Evolutionary conservation across 2,329 filamentous ascomycete genomes (phyloP).

Genomic region (Penicillium thymicola): DNA sequence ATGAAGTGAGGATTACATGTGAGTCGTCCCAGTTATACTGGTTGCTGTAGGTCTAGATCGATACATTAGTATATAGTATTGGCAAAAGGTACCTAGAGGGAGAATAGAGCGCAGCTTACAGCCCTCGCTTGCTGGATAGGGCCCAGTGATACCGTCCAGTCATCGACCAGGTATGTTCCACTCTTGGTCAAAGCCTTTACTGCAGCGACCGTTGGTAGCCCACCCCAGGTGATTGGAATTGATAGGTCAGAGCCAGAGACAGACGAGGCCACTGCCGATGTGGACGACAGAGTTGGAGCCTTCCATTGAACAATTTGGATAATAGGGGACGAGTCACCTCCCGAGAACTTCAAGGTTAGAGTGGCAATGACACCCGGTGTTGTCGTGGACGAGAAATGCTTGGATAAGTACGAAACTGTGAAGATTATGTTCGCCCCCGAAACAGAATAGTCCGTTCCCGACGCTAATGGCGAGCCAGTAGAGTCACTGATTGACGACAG

Average conservation of each 20-base stretch:
- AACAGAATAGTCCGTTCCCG: constrained; percentile 49
- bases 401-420: constrained; percentile 46
- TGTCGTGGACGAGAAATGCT: constrained; percentile 42
- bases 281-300: constrained; percentile 37
- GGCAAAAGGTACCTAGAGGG: background rate
- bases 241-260: constrained; percentile 41
- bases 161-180: constrained; percentile 53
- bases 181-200: constrained; percentile 51
- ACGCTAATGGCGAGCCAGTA: constrained; percentile 35
- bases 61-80: background rate
- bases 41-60: constrained; percentile 44
- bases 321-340: constrained; percentile 44
- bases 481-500: constrained; percentile 43
- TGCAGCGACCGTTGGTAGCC: constrained; percentile 50
- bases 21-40: constrained; percentile 53
- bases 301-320: constrained; percentile 55
- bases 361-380: constrained; percentile 49
- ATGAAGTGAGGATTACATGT: constrained; percentile 47
- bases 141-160: constrained; percentile 55
- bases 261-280: constrained; percentile 30
- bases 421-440: constrained; percentile 48
- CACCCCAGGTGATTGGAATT: constrained; percentile 54
- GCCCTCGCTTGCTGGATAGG: constrained; percentile 49
- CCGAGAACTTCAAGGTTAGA: constrained; percentile 53
- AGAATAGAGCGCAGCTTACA: constrained; percentile 20